These are phyloP conservation scores for Phytophthora chlamydospora DNA, from an alignment of 352 stramenopile species.

Conservation along the genomic window DNA sequence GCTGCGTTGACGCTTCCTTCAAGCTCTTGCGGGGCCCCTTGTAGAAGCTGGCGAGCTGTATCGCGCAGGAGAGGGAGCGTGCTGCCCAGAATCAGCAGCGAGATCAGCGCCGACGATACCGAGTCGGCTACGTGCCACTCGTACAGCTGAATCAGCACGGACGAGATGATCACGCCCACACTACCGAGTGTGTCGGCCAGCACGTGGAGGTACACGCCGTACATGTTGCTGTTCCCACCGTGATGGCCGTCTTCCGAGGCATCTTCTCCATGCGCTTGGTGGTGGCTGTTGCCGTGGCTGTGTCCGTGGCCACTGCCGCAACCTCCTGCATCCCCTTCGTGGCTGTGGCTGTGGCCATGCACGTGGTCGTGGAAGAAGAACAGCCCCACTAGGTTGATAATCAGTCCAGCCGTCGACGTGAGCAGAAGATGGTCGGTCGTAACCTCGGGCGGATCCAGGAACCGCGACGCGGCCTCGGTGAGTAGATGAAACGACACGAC, in stretches of 20 bases:
- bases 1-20: slow-evolving; percentile 50
- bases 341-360: slow-evolving; percentile 74
- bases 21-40: slow-evolving; percentile 67
- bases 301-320: slow-evolving; percentile 57
- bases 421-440: slow-evolving; percentile 86
- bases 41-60: slow-evolving; percentile 73
- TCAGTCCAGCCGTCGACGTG: slow-evolving; percentile 80
- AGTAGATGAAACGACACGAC: slow-evolving; percentile 88
- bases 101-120: slow-evolving; percentile 83
- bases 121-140: slow-evolving; percentile 87
- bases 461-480: slow-evolving; percentile 72
- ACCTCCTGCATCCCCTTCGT: slow-evolving; percentile 42
- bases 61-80: slow-evolving; percentile 80
- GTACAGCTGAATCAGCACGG: slow-evolving; percentile 84
- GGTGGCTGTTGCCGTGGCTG: slow-evolving; percentile 62
- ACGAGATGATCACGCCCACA: slow-evolving; percentile 90
- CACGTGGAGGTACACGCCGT: slow-evolving; percentile 91
- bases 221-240: slow-evolving; percentile 88
- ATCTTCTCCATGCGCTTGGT: slow-evolving; percentile 55
- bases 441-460: slow-evolving; percentile 78
- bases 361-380: slow-evolving; percentile 92
- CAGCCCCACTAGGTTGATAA: slow-evolving; percentile 89
- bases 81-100: slow-evolving; percentile 84
- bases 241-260: slow-evolving; percentile 33
- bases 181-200: slow-evolving; percentile 89